These are phyloP conservation scores for Adenanthera pavonina DNA, from an alignment of 306 rosid genomes.

Conservation along the genomic window DNA sequence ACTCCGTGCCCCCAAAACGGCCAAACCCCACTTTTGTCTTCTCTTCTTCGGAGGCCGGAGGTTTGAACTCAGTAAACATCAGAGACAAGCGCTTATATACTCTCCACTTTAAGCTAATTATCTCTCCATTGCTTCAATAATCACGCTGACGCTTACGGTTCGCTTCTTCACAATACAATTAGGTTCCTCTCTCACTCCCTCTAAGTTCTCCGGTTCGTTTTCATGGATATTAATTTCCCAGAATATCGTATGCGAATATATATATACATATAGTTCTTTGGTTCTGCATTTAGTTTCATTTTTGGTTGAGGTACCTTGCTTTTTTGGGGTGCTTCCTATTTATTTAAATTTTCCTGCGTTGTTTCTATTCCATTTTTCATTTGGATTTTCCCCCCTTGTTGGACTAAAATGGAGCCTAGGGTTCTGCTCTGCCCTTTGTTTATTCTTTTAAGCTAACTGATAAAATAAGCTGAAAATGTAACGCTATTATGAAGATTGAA, in stretches of 20 bases:
- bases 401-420: not conserved
- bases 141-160: not conserved
- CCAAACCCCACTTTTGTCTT: not conserved
- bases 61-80: not conserved
- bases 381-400: not conserved
- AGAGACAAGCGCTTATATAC: not conserved
- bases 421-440: not conserved
- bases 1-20: not conserved
- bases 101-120: not conserved
- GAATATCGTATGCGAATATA: not conserved
- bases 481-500: not conserved
- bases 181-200: slow-evolving; percentile 12
- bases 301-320: not conserved
- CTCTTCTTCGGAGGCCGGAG: not conserved
- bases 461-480: not conserved
- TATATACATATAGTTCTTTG: not conserved
- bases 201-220: not conserved
- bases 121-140: slow-evolving; percentile 2
- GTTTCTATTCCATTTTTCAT: not conserved
- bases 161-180: not conserved
- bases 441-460: not conserved
- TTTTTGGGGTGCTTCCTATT: not conserved
- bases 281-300: slow-evolving; percentile 1
- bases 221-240: not conserved
- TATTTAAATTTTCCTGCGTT: not conserved